These are phyloP conservation scores for Cryptosporidium tyzzeri DNA, from an alignment of 169 alveolate genomes.

Conservation along the genomic window DNA sequence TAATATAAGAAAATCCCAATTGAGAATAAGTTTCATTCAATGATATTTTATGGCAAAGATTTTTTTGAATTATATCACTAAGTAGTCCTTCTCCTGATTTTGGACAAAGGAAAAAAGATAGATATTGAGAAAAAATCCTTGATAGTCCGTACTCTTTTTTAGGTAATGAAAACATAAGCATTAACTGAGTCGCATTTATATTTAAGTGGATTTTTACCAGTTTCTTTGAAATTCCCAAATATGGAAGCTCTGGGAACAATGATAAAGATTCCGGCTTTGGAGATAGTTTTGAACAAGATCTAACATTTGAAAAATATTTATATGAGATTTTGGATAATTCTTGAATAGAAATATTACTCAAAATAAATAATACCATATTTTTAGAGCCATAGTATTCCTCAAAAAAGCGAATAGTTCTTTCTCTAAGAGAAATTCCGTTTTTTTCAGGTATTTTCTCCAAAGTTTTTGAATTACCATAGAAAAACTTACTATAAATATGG, in stretches of 20 bases:
- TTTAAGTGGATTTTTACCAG: slow-evolving; percentile 16
- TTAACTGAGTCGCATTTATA: neutral
- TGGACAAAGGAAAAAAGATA: slow-evolving; percentile 22
- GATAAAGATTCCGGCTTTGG: slow-evolving; percentile 24
- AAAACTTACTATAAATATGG: slow-evolving; percentile 58
- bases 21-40: slow-evolving; percentile 10
- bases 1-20: slow-evolving; percentile 36
- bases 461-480: slow-evolving; percentile 24
- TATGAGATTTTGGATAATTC: neutral
- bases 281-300: neutral
- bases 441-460: slow-evolving; percentile 1
- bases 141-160: slow-evolving; percentile 11
- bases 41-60: slow-evolving; percentile 3
- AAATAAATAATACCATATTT: slow-evolving; percentile 28
- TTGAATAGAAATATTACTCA: slow-evolving; percentile 12
- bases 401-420: slow-evolving; percentile 25
- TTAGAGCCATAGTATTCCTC: slow-evolving; percentile 37
- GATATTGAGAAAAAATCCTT: slow-evolving; percentile 1
- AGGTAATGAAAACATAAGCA: slow-evolving; percentile 46
- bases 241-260: slow-evolving; percentile 24
- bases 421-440: slow-evolving; percentile 41
- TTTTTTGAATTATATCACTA: slow-evolving; percentile 6
- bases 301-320: slow-evolving; percentile 27
- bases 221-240: neutral
- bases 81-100: neutral